A percentile compares a stretch with the other conserved stretches of the same genome.
These are phyloP conservation scores for Colletotrichum sp. DNA, from an alignment of 2,329 filamentous ascomycete species.

Conservation along the genomic window DNA sequence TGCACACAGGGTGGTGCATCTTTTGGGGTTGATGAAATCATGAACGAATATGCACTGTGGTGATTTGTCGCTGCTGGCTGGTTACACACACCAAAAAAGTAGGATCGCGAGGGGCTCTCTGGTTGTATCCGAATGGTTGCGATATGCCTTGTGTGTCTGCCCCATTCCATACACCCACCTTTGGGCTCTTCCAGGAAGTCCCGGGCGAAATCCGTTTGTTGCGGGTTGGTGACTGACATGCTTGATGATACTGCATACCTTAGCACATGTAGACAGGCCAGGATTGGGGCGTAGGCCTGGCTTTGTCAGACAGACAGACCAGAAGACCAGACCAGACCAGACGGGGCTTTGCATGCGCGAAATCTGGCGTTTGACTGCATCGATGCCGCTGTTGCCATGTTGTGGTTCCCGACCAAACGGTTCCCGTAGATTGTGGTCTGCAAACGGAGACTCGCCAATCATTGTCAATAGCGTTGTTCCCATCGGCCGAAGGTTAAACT, in stretches of 20 bases:
- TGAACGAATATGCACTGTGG: background rate
- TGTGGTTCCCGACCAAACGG: conserved; percentile 24
- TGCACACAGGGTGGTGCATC: background rate
- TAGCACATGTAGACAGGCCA: background rate
- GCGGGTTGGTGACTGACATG: background rate
- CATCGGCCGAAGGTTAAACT: conserved; percentile 14
- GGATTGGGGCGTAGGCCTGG: background rate
- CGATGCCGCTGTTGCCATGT: conserved; percentile 24
- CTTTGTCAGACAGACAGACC: conserved; percentile 1
- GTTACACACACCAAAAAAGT: background rate
- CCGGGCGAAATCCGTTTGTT: background rate
- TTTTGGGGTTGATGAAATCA: background rate
- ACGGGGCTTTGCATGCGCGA: conserved; percentile 22
- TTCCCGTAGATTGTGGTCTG: conserved; percentile 18
- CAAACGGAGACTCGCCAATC: conserved; percentile 25
- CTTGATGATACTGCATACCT: background rate
- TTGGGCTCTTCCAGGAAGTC: background rate
- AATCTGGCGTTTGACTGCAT: conserved; percentile 30
- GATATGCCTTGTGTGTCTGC: background rate
- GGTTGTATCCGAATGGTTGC: background rate
- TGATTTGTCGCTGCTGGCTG: background rate
- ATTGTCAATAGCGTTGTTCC: conserved; percentile 20
- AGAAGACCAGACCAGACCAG: background rate
- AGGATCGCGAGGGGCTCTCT: background rate
- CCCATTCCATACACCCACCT: background rate